phyloP scores from a whole-genome alignment of 306 rosid genomes.

The Aeschynomene evenia region DNA sequence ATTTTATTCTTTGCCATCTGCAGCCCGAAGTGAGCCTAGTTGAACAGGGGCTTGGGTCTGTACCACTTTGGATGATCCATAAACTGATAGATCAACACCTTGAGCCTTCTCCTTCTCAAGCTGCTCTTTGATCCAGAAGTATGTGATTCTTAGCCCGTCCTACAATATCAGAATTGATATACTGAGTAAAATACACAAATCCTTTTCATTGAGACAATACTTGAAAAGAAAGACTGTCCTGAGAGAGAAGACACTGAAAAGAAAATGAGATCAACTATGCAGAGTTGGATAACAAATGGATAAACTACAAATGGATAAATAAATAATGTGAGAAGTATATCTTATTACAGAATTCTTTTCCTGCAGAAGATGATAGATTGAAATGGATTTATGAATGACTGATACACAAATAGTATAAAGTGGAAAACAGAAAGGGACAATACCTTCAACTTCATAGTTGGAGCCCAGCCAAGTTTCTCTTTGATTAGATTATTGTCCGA shows the following conservation, averaged over 20 bases:
- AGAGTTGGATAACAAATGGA: not conserved
- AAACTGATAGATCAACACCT: slow-evolving; percentile 65
- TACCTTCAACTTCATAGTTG: slow-evolving; percentile 97
- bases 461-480: slow-evolving; percentile 99
- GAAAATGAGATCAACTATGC: not conserved
- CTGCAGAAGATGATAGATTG: not conserved
- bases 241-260: not conserved
- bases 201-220: not conserved
- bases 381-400: not conserved
- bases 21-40: slow-evolving; percentile 91
- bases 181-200: not conserved
- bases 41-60: slow-evolving; percentile 97
- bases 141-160: slow-evolving; percentile 96
- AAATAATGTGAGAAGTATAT: not conserved
- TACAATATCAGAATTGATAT: slow-evolving; percentile 30
- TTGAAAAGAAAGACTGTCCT: not conserved
- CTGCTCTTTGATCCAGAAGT: slow-evolving; percentile 97
- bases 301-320: not conserved
- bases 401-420: not conserved
- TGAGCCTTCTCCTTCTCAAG: slow-evolving; percentile 87
- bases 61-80: slow-evolving; percentile 95
- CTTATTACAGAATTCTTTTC: slow-evolving; percentile 4
- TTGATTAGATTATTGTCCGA: slow-evolving; percentile 94
- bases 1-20: slow-evolving; percentile 82
- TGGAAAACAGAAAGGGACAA: not conserved